Conservation (phyloP, 1,284 basidiomycete species). For the Volvariella surrecta region DNA sequence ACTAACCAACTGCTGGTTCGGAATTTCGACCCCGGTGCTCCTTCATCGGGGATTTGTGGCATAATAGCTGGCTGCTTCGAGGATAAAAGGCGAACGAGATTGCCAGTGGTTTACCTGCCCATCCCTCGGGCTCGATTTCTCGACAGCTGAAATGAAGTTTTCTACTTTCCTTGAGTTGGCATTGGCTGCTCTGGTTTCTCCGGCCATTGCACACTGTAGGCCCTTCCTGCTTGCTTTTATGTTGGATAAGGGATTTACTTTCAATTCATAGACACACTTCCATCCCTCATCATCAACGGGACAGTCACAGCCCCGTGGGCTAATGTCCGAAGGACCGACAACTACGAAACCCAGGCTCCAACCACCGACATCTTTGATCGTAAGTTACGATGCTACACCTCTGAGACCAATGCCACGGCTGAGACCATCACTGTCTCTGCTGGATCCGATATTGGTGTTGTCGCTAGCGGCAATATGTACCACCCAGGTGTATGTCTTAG, state of each 20-base stretch:
- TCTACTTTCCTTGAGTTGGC: neutral
- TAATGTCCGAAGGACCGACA: conserved; percentile 35
- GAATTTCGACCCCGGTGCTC: too few relatives aligned
- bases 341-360: conserved; percentile 31
- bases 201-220: conserved; percentile 21
- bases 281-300: conserved; percentile 29
- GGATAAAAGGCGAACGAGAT: too few relatives aligned
- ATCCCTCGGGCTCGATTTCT: neutral
- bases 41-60: too few relatives aligned
- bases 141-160: neutral
- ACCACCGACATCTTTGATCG: conserved; percentile 25
- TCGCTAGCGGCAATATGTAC: conserved; percentile 25
- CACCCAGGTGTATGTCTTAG: conserved; percentile 32
- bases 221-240: neutral
- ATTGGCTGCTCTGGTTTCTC: conserved; percentile 13
- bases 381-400: conserved; percentile 33
- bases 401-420: conserved; percentile 22
- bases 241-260: too few relatives aligned
- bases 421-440: conserved; percentile 26
- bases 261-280: conserved; percentile 27
- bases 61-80: too few relatives aligned
- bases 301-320: conserved; percentile 26
- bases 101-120: too few relatives aligned
- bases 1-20: too few relatives aligned
- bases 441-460: conserved; percentile 24